A percentile compares a stretch with the other conserved stretches of the same genome.
phyloP scores from a whole-genome alignment of 768 basidiomycete species.

The Phanerodontia chrysosporium region DNA sequence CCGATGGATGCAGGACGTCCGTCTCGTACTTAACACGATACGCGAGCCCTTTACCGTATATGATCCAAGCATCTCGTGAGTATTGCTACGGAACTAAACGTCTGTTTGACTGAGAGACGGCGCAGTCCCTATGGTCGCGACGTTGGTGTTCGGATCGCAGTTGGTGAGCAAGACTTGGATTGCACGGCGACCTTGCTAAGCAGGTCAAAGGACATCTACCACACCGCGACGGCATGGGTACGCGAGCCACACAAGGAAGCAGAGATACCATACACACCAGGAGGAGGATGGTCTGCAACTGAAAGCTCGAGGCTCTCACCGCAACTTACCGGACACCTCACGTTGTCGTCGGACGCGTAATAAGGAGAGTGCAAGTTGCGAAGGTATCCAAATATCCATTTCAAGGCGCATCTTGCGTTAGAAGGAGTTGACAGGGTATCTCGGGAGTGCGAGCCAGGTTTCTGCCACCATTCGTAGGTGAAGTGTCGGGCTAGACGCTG shows the following conservation, averaged over 20 bases:
- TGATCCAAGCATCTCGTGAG: constrained; percentile 50
- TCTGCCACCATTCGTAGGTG: background rate
- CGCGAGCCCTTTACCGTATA: constrained; percentile 32
- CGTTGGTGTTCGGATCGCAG: constrained; percentile 47
- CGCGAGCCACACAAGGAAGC: background rate
- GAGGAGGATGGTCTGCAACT: constrained; percentile 11
- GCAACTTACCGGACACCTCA: background rate
- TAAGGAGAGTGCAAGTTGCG: background rate
- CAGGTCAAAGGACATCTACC: background rate
- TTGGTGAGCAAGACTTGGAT: constrained; percentile 28
- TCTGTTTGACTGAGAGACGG: background rate
- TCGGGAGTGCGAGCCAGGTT: background rate
- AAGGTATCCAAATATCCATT: background rate
- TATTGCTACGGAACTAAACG: background rate
- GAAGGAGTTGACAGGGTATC: too few relatives aligned
- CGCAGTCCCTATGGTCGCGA: constrained; percentile 46
- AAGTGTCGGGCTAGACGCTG: too few relatives aligned
- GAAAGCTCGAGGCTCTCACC: constrained; percentile 1
- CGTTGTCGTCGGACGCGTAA: background rate
- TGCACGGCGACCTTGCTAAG: background rate
- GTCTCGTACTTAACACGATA: constrained; percentile 13
- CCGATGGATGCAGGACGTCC: constrained; percentile 9
- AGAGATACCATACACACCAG: constrained; percentile 5
- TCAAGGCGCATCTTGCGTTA: background rate
- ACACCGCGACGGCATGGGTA: background rate